A percentile compares a stretch with the other conserved stretches of the same genome.
Conservation (phyloP, 106 monocot species). For the Phalaenopsis equestris region DNA sequence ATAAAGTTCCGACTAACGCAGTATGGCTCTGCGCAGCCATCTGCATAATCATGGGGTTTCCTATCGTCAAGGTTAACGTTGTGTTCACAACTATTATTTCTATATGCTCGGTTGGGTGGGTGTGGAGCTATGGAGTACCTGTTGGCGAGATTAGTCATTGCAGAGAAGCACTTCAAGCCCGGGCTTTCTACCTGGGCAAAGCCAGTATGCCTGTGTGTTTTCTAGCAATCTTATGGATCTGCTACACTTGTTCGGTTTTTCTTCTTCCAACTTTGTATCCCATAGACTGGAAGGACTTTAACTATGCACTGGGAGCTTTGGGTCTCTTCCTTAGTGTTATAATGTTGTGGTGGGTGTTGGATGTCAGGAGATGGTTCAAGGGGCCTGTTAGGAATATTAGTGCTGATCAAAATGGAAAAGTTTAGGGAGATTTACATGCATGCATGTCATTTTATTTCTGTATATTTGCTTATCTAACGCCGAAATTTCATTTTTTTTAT, state of each 20-base stretch:
- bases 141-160: conserved; percentile 71
- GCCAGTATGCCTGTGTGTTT: conserved; percentile 48
- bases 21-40: conserved; percentile 64
- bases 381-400: conserved; percentile 76
- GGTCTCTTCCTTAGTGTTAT: conserved; percentile 35
- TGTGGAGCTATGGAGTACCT: conserved; percentile 69
- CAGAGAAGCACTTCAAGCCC: conserved; percentile 46
- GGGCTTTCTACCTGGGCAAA: conserved; percentile 67
- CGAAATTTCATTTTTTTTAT: too few species aligned
- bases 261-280: conserved; percentile 59
- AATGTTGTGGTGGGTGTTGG: conserved; percentile 68
- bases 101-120: conserved; percentile 59
- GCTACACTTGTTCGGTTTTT: conserved; percentile 75
- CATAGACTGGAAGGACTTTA: conserved; percentile 49
- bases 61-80: conserved; percentile 50
- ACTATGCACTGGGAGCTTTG: conserved; percentile 62
- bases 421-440: background rate
- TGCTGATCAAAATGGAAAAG: background rate
- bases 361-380: conserved; percentile 77
- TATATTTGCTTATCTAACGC: too few species aligned
- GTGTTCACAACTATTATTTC: conserved; percentile 77
- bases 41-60: conserved; percentile 55
- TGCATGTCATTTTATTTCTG: too few species aligned
- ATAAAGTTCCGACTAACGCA: conserved; percentile 59
- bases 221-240: conserved; percentile 70